Percentiles rank a stretch among this genome's conserved stretches.
Conservation (phyloP, 768 basidiomycete genomes). For the Neoboletus subvelutipes region DNA sequence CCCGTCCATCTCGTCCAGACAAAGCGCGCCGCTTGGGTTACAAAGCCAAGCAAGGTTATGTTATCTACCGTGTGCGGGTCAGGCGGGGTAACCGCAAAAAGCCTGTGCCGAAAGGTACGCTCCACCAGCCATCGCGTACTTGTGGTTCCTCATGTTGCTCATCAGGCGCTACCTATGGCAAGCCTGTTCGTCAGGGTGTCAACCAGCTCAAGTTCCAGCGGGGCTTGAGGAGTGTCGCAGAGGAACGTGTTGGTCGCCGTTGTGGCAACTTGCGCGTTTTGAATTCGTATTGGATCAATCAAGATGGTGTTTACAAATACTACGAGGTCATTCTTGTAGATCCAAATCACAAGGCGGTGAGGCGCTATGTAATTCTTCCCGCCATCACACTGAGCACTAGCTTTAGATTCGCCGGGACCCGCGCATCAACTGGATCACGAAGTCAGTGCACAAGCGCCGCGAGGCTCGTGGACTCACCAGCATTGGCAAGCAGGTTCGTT, state of each 20-base stretch:
- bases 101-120: conserved; percentile 91
- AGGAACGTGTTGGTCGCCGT: conserved; percentile 95
- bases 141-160: background rate
- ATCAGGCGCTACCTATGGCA: conserved; percentile 94
- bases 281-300: conserved; percentile 99
- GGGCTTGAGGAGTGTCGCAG: conserved; percentile 87
- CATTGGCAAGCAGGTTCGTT: conserved; percentile 86
- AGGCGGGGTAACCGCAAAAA: conserved; percentile 99
- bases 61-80: conserved; percentile 96
- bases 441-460: conserved; percentile 98
- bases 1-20: conserved; percentile 97
- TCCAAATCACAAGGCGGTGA: conserved; percentile 88
- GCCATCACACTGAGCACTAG: conserved; percentile 11
- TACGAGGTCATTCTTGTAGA: conserved; percentile 99
- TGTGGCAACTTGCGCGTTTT: conserved; percentile 96
- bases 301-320: conserved; percentile 99
- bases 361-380: conserved; percentile 29
- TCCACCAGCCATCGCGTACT: background rate
- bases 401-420: conserved; percentile 87
- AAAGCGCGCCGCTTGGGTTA: conserved; percentile 98
- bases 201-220: conserved; percentile 99
- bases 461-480: conserved; percentile 97
- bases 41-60: conserved; percentile 99
- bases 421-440: conserved; percentile 98
- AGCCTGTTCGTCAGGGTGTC: conserved; percentile 99